Percentiles rank a stretch among this genome's conserved stretches.
phyloP scores from a whole-genome alignment of 2,329 filamentous ascomycete genomes.

The Botrytis byssoidea region DNA sequence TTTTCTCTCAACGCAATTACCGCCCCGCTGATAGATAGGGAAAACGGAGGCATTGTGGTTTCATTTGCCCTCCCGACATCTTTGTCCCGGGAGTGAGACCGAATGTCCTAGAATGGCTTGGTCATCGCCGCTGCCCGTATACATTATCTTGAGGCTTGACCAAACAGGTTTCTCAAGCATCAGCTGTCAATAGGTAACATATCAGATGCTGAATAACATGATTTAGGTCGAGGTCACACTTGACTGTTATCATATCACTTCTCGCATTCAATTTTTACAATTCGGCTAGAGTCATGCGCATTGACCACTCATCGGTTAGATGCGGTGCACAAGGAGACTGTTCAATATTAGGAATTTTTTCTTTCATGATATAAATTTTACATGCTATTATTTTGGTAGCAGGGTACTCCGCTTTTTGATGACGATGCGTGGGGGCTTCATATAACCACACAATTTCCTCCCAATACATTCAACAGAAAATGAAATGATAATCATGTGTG shows the following conservation, averaged over 20 bases:
- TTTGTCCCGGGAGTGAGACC: constrained; percentile 1
- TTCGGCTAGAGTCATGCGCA: background rate
- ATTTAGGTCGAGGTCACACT: background rate
- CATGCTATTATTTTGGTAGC: constrained; percentile 21
- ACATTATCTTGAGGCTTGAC: constrained; percentile 6
- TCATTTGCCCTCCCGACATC: constrained; percentile 7
- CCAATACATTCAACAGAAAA: background rate
- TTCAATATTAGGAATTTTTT: background rate
- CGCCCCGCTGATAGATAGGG: constrained; percentile 13
- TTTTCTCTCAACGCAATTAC: background rate
- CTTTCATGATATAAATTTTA: constrained; percentile 17
- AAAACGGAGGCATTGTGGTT: constrained; percentile 4
- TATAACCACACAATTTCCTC: background rate
- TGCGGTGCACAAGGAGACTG: constrained; percentile 7
- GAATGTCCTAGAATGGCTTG: background rate
- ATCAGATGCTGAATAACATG: constrained; percentile 5
- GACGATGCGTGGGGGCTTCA: constrained; percentile 18
- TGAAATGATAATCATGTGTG: background rate
- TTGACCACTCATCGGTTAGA: constrained; percentile 18
- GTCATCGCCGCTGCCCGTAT: constrained; percentile 5
- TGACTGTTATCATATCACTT: constrained; percentile 13
- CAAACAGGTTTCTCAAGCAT: background rate
- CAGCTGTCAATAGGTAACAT: constrained; percentile 11
- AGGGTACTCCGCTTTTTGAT: constrained; percentile 22
- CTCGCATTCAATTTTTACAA: constrained; percentile 12